A percentile compares a stretch with the other conserved stretches of the same genome.
phyloP scores from a whole-genome alignment of 768 basidiomycete species.

The Tylopilus sp. region DNA sequence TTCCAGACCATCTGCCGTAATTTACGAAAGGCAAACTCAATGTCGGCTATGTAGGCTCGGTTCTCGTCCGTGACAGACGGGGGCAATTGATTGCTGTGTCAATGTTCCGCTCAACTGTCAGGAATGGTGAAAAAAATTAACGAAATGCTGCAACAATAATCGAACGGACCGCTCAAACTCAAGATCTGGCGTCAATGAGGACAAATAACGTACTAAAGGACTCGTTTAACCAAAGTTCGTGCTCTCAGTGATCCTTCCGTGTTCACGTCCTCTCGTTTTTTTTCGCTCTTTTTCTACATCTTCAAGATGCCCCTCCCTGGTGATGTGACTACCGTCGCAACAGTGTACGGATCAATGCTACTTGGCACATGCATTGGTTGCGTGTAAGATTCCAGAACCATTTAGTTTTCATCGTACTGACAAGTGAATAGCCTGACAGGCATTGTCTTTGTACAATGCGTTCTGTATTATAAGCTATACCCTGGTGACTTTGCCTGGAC shows the following conservation, averaged over 20 bases:
- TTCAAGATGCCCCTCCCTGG: slow-evolving; percentile 22
- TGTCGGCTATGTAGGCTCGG: background rate
- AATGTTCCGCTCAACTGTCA: background rate
- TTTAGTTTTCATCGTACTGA: slow-evolving; percentile 1
- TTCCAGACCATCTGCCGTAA: background rate
- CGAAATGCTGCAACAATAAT: slow-evolving; percentile 19
- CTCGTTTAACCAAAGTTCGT: background rate
- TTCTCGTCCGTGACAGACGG: background rate
- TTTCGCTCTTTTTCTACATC: background rate
- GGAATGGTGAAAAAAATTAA: slow-evolving; percentile 11
- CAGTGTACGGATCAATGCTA: slow-evolving; percentile 30
- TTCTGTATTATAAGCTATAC: slow-evolving; percentile 32
- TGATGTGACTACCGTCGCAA: slow-evolving; percentile 30
- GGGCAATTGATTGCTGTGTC: background rate
- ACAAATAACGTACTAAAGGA: slow-evolving; percentile 34
- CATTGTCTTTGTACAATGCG: slow-evolving; percentile 29
- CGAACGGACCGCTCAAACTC: slow-evolving; percentile 11
- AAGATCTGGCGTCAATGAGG: slow-evolving; percentile 28
- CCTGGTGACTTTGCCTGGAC: slow-evolving; percentile 25
- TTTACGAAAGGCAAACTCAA: background rate
- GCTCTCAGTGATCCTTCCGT: slow-evolving; percentile 22
- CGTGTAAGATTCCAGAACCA: slow-evolving; percentile 14
- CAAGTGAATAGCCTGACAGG: slow-evolving; percentile 25
- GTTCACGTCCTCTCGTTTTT: slow-evolving; percentile 31
- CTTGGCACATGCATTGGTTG: slow-evolving; percentile 31